Percentiles rank a stretch among this genome's conserved stretches.
Evolutionary conservation across 2,329 filamentous ascomycete species (phyloP).

Genomic region (Lecanicillium sp.): DNA sequence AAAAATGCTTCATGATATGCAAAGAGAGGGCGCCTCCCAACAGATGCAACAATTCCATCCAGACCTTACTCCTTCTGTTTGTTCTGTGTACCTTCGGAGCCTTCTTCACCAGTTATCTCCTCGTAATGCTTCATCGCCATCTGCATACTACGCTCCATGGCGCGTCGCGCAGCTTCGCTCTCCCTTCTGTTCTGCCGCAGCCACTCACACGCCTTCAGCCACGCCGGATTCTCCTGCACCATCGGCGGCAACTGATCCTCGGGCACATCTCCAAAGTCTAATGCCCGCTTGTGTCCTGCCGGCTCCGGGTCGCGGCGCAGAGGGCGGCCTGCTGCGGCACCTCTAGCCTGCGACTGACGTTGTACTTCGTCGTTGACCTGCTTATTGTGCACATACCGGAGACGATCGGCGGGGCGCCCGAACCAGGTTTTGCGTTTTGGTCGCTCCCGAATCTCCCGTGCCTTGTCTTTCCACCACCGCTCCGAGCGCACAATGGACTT

Average conservation of each 20-base stretch:
- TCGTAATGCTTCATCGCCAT: not conserved
- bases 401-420: conserved; percentile 37
- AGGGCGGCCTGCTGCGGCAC: conserved; percentile 2
- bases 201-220: conserved; percentile 37
- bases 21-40: too few relatives aligned
- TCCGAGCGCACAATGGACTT: conserved; percentile 37
- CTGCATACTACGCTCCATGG: not conserved
- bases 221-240: conserved; percentile 38
- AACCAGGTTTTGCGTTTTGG: conserved; percentile 46
- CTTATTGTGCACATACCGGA: conserved; percentile 26
- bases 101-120: not conserved
- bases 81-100: not conserved
- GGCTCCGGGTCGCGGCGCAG: conserved; percentile 24
- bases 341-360: conserved; percentile 1
- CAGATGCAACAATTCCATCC: too few relatives aligned
- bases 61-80: too few relatives aligned
- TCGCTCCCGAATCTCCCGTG: conserved; percentile 43
- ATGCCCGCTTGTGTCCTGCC: conserved; percentile 21
- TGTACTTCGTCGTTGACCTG: conserved; percentile 17
- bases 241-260: conserved; percentile 37
- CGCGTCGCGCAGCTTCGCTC: not conserved
- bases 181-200: conserved; percentile 24
- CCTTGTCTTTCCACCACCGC: conserved; percentile 42
- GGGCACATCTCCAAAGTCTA: conserved; percentile 34
- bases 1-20: too few relatives aligned